Conservation (phyloP, 2,329 filamentous ascomycete genomes). For the Arachnomyces sp. region DNA sequence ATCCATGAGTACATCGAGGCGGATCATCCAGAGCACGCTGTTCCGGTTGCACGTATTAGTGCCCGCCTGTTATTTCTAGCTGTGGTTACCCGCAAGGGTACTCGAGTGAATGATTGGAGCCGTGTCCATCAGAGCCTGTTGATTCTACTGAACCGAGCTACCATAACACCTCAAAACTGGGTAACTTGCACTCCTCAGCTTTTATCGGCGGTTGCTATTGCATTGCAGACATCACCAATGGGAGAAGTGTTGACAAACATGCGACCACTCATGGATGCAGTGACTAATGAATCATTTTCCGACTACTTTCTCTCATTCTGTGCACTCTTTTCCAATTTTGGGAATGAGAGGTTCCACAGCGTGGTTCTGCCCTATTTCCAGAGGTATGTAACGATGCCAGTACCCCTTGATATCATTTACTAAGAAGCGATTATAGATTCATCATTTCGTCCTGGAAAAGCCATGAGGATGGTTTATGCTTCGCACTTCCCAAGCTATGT, state of each 20-base stretch:
- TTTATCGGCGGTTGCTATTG: conserved; percentile 50
- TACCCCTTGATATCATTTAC: background rate
- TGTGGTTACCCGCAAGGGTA: conserved; percentile 70
- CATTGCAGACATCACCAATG: conserved; percentile 69
- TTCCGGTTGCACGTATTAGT: conserved; percentile 34
- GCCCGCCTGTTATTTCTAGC: conserved; percentile 51
- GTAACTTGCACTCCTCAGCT: conserved; percentile 17
- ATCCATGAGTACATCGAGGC: conserved; percentile 47
- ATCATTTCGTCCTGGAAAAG: conserved; percentile 63
- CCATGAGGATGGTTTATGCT: conserved; percentile 62
- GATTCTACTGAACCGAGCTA: conserved; percentile 42
- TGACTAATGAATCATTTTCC: conserved; percentile 60
- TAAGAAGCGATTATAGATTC: conserved; percentile 48
- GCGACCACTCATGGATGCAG: conserved; percentile 54
- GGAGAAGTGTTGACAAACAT: conserved; percentile 68
- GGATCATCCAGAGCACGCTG: conserved; percentile 24
- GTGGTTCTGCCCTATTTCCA: conserved; percentile 77
- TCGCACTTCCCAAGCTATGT: conserved; percentile 57
- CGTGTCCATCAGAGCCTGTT: conserved; percentile 52
- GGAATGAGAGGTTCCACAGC: conserved; percentile 65
- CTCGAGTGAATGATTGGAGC: conserved; percentile 66
- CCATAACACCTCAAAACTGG: conserved; percentile 10
- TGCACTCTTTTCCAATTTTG: conserved; percentile 67
- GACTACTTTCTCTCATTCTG: conserved; percentile 78
- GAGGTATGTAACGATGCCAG: conserved; percentile 45